These are phyloP conservation scores for Malus sylvestris DNA, from an alignment of 306 rosid species.

Conservation along the genomic window DNA sequence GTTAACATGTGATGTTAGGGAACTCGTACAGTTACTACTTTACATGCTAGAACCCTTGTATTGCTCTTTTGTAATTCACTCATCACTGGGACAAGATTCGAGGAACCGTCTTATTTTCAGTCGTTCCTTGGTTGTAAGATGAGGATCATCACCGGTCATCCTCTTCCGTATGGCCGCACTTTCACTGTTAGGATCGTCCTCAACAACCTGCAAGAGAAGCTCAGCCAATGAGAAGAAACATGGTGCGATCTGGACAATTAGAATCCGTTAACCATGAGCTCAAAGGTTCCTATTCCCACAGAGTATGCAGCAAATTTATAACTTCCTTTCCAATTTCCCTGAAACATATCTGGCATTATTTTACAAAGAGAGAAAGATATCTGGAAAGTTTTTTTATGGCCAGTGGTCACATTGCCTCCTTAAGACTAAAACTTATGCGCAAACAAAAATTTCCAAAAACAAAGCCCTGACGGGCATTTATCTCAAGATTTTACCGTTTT, in stretches of 20 bases:
- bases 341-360: neutral
- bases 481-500: neutral
- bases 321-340: neutral
- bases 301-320: neutral
- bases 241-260: neutral
- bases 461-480: neutral
- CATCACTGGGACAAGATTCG: constrained; percentile 49
- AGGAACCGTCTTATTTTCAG: constrained; percentile 53
- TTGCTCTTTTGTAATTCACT: constrained; percentile 14
- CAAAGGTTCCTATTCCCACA: neutral
- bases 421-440: neutral
- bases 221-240: constrained; percentile 1
- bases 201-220: constrained; percentile 42
- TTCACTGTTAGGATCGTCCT: constrained; percentile 27
- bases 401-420: neutral
- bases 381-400: neutral
- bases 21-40: neutral
- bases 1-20: neutral
- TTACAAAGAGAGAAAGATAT: neutral
- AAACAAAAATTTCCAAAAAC: neutral
- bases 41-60: constrained; percentile 16
- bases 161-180: constrained; percentile 45
- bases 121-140: constrained; percentile 56
- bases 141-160: constrained; percentile 56
- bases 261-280: neutral